A percentile compares a stretch with the other conserved stretches of the same genome.
phyloP scores from a whole-genome alignment of 805 yeast genomes.

The Candida germanica region DNA sequence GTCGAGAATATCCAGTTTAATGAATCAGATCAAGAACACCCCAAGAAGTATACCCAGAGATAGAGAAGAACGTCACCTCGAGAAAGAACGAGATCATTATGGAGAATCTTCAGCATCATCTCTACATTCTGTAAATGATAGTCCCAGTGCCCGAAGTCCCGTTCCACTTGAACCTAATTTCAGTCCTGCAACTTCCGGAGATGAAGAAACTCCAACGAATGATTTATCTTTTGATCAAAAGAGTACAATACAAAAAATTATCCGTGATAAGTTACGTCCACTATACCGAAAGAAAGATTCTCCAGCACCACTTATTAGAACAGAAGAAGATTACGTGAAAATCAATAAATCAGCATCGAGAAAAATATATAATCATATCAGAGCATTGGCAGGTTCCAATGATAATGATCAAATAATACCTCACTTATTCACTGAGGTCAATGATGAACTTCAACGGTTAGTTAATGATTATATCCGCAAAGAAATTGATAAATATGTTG shows the following conservation, averaged over 20 bases:
- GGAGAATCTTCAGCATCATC: not conserved
- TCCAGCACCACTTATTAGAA: slow-evolving; percentile 20
- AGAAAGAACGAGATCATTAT: not conserved
- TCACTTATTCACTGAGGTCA: slow-evolving; percentile 18
- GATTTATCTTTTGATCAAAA: slow-evolving; percentile 46
- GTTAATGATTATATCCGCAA: slow-evolving; percentile 23
- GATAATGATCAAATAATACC: slow-evolving; percentile 9
- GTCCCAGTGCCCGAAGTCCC: slow-evolving; percentile 12
- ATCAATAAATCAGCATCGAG: slow-evolving; percentile 65
- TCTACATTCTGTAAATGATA: not conserved
- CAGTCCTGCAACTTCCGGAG: slow-evolving; percentile 9
- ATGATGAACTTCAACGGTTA: slow-evolving; percentile 16
- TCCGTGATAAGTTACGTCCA: slow-evolving; percentile 51
- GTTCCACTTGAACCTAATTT: slow-evolving; percentile 8
- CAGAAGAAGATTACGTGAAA: slow-evolving; percentile 47
- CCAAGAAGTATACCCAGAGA: no score
- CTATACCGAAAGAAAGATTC: slow-evolving; percentile 36
- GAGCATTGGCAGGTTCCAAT: slow-evolving; percentile 14
- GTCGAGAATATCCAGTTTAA: slow-evolving; percentile 11
- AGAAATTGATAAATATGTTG: slow-evolving; percentile 16
- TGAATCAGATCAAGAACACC: slow-evolving; percentile 11
- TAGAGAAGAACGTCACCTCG: no score
- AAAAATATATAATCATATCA: slow-evolving; percentile 44
- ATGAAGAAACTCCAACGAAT: slow-evolving; percentile 2
- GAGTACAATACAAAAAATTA: slow-evolving; percentile 51